phyloP scores from a whole-genome alignment of 2,329 filamentous ascomycete species.

The Pleoardoris graminearum region DNA sequence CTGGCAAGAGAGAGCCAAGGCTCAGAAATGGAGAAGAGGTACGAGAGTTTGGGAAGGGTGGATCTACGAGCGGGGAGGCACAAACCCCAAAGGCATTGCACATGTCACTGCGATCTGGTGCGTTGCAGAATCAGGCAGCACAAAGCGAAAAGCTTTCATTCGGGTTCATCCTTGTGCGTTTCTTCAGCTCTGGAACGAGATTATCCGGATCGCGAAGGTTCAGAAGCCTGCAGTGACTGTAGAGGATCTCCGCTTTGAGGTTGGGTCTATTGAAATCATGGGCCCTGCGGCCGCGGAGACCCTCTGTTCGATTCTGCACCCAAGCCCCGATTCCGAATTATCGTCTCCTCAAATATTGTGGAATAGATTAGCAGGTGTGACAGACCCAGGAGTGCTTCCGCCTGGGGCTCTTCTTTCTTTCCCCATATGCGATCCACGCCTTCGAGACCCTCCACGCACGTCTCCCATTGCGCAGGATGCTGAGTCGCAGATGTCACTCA shows the following conservation, averaged over 20 bases:
- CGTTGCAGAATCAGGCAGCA: conserved; percentile 24
- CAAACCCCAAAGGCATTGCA: conserved; percentile 62
- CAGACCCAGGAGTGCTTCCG: conserved; percentile 66
- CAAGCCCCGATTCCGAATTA: conserved; percentile 30
- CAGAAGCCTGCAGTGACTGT: conserved; percentile 65
- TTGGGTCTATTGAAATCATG: conserved; percentile 71
- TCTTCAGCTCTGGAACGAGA: conserved; percentile 66
- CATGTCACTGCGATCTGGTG: conserved; percentile 79
- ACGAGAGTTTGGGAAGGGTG: conserved; percentile 62
- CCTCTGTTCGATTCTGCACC: conserved; percentile 69
- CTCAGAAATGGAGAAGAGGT: conserved; percentile 71
- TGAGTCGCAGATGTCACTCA: conserved; percentile 47
- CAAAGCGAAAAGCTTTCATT: conserved; percentile 64
- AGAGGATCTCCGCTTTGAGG: conserved; percentile 71
- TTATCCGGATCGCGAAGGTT: conserved; percentile 61
- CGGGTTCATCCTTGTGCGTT: conserved; percentile 84
- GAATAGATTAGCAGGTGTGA: conserved; percentile 33
- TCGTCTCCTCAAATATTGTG: conserved; percentile 39
- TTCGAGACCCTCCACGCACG: conserved; percentile 72
- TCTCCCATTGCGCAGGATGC: conserved; percentile 34
- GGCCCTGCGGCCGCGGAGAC: conserved; percentile 80
- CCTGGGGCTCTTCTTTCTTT: conserved; percentile 72
- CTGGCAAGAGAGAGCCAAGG: conserved; percentile 58
- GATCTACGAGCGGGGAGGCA: conserved; percentile 59
- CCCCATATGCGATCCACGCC: conserved; percentile 74